A percentile compares a stretch with the other conserved stretches of the same genome.
These are phyloP conservation scores for Oxyria digyna DNA, from an alignment of 148 eudicot genomes.

Conservation along the genomic window DNA sequence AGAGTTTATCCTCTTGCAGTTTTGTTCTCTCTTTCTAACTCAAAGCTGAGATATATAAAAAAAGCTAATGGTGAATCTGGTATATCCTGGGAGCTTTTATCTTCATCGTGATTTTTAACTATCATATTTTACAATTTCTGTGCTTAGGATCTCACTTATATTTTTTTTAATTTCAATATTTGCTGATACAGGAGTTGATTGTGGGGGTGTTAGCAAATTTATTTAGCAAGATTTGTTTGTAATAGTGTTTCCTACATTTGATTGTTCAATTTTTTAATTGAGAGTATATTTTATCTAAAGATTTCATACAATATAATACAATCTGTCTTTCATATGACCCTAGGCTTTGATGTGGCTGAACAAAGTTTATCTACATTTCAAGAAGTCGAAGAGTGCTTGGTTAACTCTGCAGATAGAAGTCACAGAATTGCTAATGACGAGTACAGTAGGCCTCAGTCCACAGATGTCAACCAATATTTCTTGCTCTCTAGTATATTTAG, in stretches of 20 bases:
- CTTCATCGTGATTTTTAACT: not conserved
- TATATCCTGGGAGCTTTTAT: not conserved
- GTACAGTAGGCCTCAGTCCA: slow-evolving; percentile 10
- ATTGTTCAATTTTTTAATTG: not conserved
- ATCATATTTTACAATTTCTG: not conserved
- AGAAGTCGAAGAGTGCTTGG: slow-evolving; percentile 24
- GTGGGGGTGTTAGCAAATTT: not conserved
- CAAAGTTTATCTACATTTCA: slow-evolving; percentile 18
- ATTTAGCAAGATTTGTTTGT: not conserved
- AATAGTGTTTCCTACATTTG: not conserved
- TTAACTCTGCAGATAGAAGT: slow-evolving; percentile 14
- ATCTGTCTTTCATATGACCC: not conserved
- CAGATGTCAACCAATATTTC: slow-evolving; percentile 16
- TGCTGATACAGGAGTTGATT: not conserved
- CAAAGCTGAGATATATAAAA: not conserved
- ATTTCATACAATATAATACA: not conserved
- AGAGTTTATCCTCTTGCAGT: not conserved
- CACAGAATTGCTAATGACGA: slow-evolving; percentile 15
- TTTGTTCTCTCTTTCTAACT: not conserved
- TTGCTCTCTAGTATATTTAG: slow-evolving; percentile 17
- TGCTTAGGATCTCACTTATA: not conserved
- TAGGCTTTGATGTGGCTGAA: slow-evolving; percentile 15
- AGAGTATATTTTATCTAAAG: not conserved
- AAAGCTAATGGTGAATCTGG: not conserved
- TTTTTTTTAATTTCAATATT: not conserved